Percentiles rank a stretch among this genome's conserved stretches.
phyloP scores from a whole-genome alignment of 2,329 filamentous ascomycete genomes.

The Fusarium bactridioides region DNA sequence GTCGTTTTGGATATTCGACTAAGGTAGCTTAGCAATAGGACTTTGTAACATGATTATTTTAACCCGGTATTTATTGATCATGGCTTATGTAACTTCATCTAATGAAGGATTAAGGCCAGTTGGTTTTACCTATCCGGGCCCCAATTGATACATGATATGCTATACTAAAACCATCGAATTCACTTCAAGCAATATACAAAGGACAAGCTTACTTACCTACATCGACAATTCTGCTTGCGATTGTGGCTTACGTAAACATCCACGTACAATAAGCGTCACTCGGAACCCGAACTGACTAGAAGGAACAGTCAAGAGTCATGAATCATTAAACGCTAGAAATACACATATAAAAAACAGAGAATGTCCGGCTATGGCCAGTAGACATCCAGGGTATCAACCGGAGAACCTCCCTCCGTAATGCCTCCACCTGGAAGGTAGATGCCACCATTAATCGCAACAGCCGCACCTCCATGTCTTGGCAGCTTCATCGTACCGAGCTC shows the following conservation, averaged over 20 bases:
- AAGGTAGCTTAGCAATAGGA: no score
- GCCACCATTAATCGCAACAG: conserved; percentile 36
- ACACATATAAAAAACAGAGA: neutral
- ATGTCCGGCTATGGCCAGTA: conserved; percentile 20
- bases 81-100: neutral
- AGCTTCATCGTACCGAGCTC: conserved; percentile 39
- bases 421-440: conserved; percentile 50
- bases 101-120: neutral
- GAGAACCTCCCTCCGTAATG: conserved; percentile 23
- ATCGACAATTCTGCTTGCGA: neutral
- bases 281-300: neutral
- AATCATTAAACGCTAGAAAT: neutral
- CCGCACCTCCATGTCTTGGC: conserved; percentile 48
- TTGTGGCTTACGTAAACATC: neutral
- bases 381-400: conserved; percentile 22
- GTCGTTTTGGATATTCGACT: neutral
- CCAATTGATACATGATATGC: neutral
- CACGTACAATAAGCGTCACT: accelerated
- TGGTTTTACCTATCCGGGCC: accelerated
- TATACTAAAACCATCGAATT: accelerated
- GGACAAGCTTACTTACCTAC: neutral
- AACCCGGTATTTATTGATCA: accelerated
- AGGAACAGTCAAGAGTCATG: neutral
- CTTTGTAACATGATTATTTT: no score
- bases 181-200: accelerated